Conservation (phyloP, 2,329 filamentous ascomycete species). For the Curvularia sp. region DNA sequence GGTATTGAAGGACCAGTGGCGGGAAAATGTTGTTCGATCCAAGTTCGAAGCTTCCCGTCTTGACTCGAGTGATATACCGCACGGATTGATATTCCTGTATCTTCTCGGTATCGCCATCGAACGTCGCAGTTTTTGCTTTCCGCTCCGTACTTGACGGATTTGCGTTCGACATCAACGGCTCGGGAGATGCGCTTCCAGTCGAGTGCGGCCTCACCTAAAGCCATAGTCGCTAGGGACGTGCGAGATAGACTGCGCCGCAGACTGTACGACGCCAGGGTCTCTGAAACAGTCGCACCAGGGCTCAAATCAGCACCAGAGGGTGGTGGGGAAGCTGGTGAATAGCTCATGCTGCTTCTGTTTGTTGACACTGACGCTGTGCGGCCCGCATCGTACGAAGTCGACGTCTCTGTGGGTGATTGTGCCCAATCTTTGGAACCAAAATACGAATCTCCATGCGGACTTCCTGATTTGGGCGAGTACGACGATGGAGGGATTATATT, state of each 20-base stretch:
- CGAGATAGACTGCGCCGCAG: slow-evolving; percentile 29
- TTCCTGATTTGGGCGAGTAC: slow-evolving; percentile 22
- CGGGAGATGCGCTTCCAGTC: slow-evolving; percentile 40
- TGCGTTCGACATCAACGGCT: slow-evolving; percentile 41
- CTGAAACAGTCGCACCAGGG: slow-evolving; percentile 35
- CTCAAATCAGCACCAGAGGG: slow-evolving; percentile 16
- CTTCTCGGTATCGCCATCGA: slow-evolving; percentile 41
- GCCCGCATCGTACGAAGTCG: slow-evolving; percentile 1
- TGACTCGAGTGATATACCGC: slow-evolving; percentile 34
- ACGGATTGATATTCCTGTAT: slow-evolving; percentile 37
- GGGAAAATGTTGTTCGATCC: slow-evolving; percentile 41
- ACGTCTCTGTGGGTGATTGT: slow-evolving; percentile 15
- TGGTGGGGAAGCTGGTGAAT: slow-evolving; percentile 21
- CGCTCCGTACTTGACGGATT: slow-evolving; percentile 14
- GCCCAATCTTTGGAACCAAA: slow-evolving; percentile 30
- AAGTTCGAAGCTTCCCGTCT: slow-evolving; percentile 27
- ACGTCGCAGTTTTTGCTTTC: slow-evolving; percentile 35
- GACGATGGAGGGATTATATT: slow-evolving; percentile 18
- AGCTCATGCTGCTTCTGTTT: slow-evolving; percentile 23
- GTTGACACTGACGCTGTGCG: slow-evolving; percentile 35
- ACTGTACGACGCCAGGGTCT: slow-evolving; percentile 19
- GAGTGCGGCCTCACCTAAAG: slow-evolving; percentile 38
- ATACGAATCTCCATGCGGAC: slow-evolving; percentile 24
- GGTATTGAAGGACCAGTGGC: slow-evolving; percentile 43
- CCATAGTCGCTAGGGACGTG: slow-evolving; percentile 34